Base-by-base conservation (phyloP, 345 rosid genomes). In the Brassica cretica region DNA sequence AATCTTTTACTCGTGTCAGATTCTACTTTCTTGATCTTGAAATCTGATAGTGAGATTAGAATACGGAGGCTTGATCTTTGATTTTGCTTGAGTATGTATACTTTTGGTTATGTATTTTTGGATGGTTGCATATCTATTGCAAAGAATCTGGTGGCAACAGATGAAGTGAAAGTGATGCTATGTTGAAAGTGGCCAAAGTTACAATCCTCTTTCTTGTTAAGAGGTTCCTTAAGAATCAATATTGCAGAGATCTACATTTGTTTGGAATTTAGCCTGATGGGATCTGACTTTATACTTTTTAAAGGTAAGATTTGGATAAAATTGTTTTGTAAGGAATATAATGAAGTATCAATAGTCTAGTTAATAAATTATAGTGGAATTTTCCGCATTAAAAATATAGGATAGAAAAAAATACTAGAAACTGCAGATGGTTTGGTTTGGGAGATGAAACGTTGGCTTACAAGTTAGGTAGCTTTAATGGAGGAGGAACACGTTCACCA, bases 401-500 rank as follows among this genome's bases (percentile, higher is more conserved):
- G 49, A 41, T 41, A 41, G 49, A 41, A 41, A 41, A 41, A 41
- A 10, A 41, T 8, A 41, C 14, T 3, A 41, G 10, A 41, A 41
- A 8, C 44, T 41, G 14, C 49, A 41, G 49, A 41, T 41, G 49
- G 49, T 41, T 37, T 37, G 44, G 44, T 37, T 41, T 41, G 49
- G 49, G 49, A 10, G 49, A 10, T 78, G 67, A 72, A 66, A 72
- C 41, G 64, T 78, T 21, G 63, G 77, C 41, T 66, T 59, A 59
- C 41, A 41, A 59, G 81, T 78, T 78, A 66, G 77, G 77, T 72
- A 44, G 77, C 41, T 32, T 66, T n/a, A 8, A 72, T 78, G 77
- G 66, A 25, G 33, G 12, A 51, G 30, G 30, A 27, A 27, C 29
- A 51, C 71, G 27, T 16, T 55, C 60, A 70, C 80, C 76, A 70